Evolutionary conservation across 2,329 filamentous ascomycete genomes (phyloP).

Genomic region (Calonectria fujianensis): DNA sequence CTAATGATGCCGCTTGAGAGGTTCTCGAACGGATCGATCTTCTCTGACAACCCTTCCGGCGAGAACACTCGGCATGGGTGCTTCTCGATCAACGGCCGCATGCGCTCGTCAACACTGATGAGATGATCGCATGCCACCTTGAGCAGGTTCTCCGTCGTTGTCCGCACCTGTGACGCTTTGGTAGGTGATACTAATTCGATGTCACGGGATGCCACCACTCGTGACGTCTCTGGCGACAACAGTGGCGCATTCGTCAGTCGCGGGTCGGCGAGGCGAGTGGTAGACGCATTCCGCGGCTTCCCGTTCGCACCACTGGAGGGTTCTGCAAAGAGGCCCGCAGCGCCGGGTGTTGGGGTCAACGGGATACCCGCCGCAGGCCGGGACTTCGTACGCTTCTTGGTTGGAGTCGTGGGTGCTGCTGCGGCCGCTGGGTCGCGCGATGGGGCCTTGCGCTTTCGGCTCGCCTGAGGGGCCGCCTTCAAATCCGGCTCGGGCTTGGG

Average conservation of each 20-base stretch:
- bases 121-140: slow-evolving; percentile 85
- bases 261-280: slow-evolving; percentile 77
- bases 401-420: slow-evolving; percentile 55
- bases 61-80: slow-evolving; percentile 88
- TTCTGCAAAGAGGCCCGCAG: slow-evolving; percentile 62
- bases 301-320: slow-evolving; percentile 55
- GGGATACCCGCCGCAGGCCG: slow-evolving; percentile 56
- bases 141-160: slow-evolving; percentile 83
- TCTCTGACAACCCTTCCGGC: slow-evolving; percentile 86
- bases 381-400: slow-evolving; percentile 57
- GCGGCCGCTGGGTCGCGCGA: slow-evolving; percentile 48
- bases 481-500: slow-evolving; percentile 44
- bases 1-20: slow-evolving; percentile 93
- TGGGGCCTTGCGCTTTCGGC: slow-evolving; percentile 61
- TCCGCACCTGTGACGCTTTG: slow-evolving; percentile 60
- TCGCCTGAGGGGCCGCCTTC: slow-evolving; percentile 47
- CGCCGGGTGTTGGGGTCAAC: slow-evolving; percentile 69
- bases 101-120: slow-evolving; percentile 81
- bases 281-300: slow-evolving; percentile 64
- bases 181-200: slow-evolving; percentile 68
- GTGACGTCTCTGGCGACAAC: slow-evolving; percentile 82
- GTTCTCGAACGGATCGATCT: slow-evolving; percentile 90
- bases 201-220: slow-evolving; percentile 73
- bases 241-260: slow-evolving; percentile 81
- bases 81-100: slow-evolving; percentile 82